Evolutionary conservation across 768 basidiomycete genomes (phyloP).

Genomic region (Termitomyces sp.): DNA sequence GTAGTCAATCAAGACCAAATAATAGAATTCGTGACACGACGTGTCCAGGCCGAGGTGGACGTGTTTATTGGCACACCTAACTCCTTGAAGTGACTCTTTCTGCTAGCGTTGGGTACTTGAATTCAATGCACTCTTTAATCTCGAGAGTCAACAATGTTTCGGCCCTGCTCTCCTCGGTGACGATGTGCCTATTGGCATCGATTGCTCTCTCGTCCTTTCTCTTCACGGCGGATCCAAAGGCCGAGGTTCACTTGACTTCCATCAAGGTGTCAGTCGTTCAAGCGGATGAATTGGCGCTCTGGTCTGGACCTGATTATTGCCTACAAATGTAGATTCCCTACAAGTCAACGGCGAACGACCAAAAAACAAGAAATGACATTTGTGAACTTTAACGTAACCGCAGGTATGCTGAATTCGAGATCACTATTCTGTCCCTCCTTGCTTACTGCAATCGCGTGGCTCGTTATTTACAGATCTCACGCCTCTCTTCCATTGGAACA

Average conservation of each 20-base stretch:
- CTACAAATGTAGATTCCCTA: conserved; percentile 31
- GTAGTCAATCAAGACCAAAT: background rate
- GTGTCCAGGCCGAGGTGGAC: background rate
- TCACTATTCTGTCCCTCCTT: background rate
- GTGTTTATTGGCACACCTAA: too few relatives aligned
- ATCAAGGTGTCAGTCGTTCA: conserved; percentile 66
- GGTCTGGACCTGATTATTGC: background rate
- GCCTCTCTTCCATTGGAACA: conserved; percentile 91
- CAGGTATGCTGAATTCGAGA: conserved; percentile 42
- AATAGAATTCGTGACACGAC: background rate
- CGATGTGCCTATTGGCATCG: conserved; percentile 63
- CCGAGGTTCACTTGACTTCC: conserved; percentile 50
- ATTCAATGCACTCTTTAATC: conserved; percentile 61
- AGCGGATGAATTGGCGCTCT: conserved; percentile 3
- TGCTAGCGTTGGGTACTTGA: too few relatives aligned
- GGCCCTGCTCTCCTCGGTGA: conserved; percentile 66
- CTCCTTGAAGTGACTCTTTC: background rate
- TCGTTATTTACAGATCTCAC: conserved; percentile 53
- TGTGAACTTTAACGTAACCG: conserved; percentile 74
- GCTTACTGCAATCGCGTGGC: background rate
- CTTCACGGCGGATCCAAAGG: conserved; percentile 52
- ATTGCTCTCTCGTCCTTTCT: conserved; percentile 73
- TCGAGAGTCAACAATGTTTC: conserved; percentile 71
- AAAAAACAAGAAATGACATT: conserved; percentile 73
- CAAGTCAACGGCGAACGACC: conserved; percentile 45